Evolutionary conservation across 352 stramenopile species (phyloP).

Genomic region (Pilasporangium apinafurcum): DNA sequence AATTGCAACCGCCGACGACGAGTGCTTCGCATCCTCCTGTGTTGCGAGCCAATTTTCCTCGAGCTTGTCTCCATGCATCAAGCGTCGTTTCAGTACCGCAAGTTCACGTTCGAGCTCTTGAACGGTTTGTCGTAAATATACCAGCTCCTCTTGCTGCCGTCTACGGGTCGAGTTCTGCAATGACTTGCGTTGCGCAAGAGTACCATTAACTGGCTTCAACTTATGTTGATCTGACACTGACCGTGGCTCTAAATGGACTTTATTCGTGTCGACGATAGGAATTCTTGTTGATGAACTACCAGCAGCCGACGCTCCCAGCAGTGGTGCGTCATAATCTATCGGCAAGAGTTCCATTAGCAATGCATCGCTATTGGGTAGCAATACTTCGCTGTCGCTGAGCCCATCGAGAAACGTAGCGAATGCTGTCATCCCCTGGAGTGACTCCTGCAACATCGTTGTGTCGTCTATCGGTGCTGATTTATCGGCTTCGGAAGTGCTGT

Average conservation of each 20-base stretch:
- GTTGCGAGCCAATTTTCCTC: neutral
- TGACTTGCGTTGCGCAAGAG: constrained; percentile 7
- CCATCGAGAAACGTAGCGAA: constrained; percentile 29
- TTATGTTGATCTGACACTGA: no score
- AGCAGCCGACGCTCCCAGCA: neutral
- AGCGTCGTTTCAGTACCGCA: neutral
- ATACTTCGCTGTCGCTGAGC: constrained; percentile 16
- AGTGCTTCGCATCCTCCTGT: constrained; percentile 4
- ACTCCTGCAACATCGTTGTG: no score
- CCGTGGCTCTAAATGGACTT: constrained; percentile 1
- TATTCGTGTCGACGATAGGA: neutral
- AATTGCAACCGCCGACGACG: neutral
- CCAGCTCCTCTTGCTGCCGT: constrained; percentile 48
- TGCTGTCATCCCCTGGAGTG: no score
- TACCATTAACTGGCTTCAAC: no score
- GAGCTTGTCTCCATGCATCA: no score
- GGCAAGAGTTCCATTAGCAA: neutral
- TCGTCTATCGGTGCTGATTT: no score
- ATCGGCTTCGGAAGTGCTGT: no score
- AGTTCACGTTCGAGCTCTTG: constrained; percentile 32
- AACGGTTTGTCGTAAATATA: constrained; percentile 39
- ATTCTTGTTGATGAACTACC: neutral
- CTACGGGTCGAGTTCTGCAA: constrained; percentile 48
- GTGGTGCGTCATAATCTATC: no score
- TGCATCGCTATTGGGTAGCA: neutral